Evolutionary conservation across 129 eudicot genomes (phyloP).

Genomic region (Flaveria linearis): DNA sequence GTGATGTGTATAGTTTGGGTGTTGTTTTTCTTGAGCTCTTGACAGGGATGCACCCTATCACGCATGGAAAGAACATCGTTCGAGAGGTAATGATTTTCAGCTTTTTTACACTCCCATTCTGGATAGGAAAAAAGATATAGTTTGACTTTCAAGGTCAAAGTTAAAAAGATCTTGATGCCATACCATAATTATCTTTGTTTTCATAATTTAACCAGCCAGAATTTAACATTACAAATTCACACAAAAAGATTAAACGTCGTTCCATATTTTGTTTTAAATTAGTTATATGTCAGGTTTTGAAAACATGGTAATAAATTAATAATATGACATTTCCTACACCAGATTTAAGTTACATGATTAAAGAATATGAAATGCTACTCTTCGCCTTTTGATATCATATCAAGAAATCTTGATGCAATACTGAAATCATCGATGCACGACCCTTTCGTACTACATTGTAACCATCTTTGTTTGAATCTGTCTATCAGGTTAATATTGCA

Average conservation of each 20-base stretch:
- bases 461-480: neutral
- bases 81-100: slow-evolving; percentile 61
- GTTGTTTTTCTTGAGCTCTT: slow-evolving; percentile 80
- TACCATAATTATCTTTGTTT: slow-evolving; percentile 4
- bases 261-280: too few species aligned
- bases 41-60: slow-evolving; percentile 87
- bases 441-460: too few species aligned
- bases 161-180: neutral
- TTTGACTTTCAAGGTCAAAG: slow-evolving; percentile 24
- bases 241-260: too few species aligned
- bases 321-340: too few species aligned
- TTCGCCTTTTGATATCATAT: neutral
- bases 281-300: too few species aligned
- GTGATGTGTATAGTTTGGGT: slow-evolving; percentile 93
- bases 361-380: neutral
- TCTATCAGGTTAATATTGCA: slow-evolving; percentile 67
- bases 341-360: neutral
- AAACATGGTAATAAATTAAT: too few species aligned
- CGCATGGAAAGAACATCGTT: slow-evolving; percentile 90
- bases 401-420: too few species aligned
- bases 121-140: neutral
- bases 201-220: too few species aligned
- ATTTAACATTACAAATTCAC: too few species aligned
- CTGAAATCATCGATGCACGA: too few species aligned
- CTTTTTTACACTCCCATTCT: neutral